Evolutionary conservation across 177 flowering plant species (phyloP).

Genomic region (Telopea speciosissima): DNA sequence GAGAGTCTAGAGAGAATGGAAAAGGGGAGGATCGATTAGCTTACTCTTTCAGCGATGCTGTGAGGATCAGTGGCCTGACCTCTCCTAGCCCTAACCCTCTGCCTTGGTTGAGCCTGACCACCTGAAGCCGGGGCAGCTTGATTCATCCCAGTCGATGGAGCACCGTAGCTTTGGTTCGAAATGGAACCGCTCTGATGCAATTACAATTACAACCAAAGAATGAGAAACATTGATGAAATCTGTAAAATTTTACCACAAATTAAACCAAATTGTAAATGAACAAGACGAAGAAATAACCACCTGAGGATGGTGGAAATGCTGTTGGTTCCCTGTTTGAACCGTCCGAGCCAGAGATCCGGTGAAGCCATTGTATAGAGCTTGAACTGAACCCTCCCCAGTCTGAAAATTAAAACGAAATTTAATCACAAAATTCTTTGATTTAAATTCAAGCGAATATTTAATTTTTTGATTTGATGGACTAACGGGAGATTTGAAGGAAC

Average conservation of each 20-base stretch:
- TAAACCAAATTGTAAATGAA: neutral
- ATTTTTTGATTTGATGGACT: neutral
- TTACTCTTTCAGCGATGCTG: slow-evolving; percentile 94
- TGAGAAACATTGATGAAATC: neutral
- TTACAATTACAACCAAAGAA: no score
- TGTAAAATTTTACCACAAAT: no score
- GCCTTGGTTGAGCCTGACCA: slow-evolving; percentile 38
- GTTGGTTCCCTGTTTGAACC: slow-evolving; percentile 37
- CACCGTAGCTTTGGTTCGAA: slow-evolving; percentile 43
- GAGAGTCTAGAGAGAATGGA: neutral
- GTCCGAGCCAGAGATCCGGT: slow-evolving; percentile 42
- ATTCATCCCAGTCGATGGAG: slow-evolving; percentile 33
- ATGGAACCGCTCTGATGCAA: slow-evolving; percentile 24
- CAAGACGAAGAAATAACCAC: slow-evolving; percentile 10
- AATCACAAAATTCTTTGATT: neutral
- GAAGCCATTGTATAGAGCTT: slow-evolving; percentile 59
- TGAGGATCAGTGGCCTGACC: slow-evolving; percentile 99
- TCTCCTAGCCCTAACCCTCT: slow-evolving; percentile 78
- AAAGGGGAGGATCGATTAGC: neutral
- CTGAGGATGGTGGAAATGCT: slow-evolving; percentile 51
- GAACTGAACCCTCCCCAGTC: slow-evolving; percentile 46
- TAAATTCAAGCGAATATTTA: neutral
- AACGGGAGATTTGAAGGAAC: slow-evolving; percentile 32
- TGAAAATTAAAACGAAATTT: slow-evolving; percentile 6
- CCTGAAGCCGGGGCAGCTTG: slow-evolving; percentile 28